Evolutionary conservation across 1,284 basidiomycete genomes (phyloP), one percentile per base, ranked within the genome.

Genomic region (Tremellales sp.): DNA sequence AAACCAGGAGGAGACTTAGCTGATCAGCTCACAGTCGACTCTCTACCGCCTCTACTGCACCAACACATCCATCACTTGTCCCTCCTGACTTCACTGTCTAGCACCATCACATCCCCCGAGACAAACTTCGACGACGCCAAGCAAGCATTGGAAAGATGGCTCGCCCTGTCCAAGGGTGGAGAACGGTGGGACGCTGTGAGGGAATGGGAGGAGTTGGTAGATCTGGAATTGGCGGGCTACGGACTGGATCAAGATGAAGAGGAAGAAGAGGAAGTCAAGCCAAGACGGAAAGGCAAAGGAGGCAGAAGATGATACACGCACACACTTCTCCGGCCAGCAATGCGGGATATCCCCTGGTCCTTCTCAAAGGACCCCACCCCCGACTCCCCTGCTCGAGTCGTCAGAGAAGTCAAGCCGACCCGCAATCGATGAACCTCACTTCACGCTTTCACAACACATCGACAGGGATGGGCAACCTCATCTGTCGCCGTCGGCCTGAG

Each of bases 131-230:
- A 73, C 27, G 57, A 59, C 19, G 62, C 66, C 19, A 68, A 64
- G 24, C 40, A 57, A 3, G 54, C 63, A 4, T 54, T 73, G 10
- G 70, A 73, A 47, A 51, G 55, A 3, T 73, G 68, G 68, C 53
- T 65, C 4, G 68, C 70, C 45, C 47, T 68, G 5, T 55, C 56
- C 4, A 47, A 52, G 0, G 61, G 60, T n/a, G 70, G 70, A 1
- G 62, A 65, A 33, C 37, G 68, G 22, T 65, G 58, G 54, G 50
- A 58, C 3, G 57, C 43, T 2, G 62, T 64, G 15, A 45, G 61
- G 17, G 70, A 73, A 47, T 73, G 70, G 70, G 65, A 70, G 49
- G 68, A 69, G 49, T 45, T 70, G 40, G 53, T 67, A 3, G 58
- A 57, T 17, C 37, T 69, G 17, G 70, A 72, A 53, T 43, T 68